Conservation (phyloP, 345 rosid genomes). For the Geranium brycei region DNA sequence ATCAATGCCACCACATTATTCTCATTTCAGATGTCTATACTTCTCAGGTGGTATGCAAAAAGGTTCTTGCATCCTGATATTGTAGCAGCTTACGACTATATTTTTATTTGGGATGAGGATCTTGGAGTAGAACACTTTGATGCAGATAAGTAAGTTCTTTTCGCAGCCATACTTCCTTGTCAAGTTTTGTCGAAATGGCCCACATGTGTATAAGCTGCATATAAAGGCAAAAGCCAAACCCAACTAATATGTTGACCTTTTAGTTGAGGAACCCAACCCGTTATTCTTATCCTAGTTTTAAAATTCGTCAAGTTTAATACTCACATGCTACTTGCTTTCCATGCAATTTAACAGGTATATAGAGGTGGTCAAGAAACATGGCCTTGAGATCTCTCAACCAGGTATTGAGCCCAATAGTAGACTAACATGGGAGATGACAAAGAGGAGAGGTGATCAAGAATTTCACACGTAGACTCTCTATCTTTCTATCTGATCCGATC, state of each 20-base stretch:
- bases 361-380: slow-evolving; percentile 22
- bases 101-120: slow-evolving; percentile 30
- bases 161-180: not conserved
- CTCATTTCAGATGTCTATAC: not conserved
- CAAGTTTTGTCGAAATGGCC: too few species aligned
- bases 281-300: too few species aligned
- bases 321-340: not conserved
- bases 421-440: slow-evolving; percentile 28
- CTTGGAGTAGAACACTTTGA: slow-evolving; percentile 26
- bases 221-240: too few species aligned
- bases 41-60: slow-evolving; percentile 26
- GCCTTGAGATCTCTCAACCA: slow-evolving; percentile 29
- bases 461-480: slow-evolving; percentile 19
- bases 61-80: slow-evolving; percentile 32
- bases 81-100: slow-evolving; percentile 22
- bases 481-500: not conserved
- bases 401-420: slow-evolving; percentile 24
- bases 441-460: slow-evolving; percentile 19
- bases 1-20: not conserved
- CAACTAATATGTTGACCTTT: too few species aligned
- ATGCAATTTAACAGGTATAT: slow-evolving; percentile 14
- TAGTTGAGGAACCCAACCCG: too few species aligned
- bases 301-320: not conserved
- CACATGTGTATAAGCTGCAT: too few species aligned
- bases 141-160: slow-evolving; percentile 22